Percentiles rank a stretch among this genome's conserved stretches.
phyloP scores from a whole-genome alignment of 176 grass and related monocot genomes.

The Lolium multiflorum region DNA sequence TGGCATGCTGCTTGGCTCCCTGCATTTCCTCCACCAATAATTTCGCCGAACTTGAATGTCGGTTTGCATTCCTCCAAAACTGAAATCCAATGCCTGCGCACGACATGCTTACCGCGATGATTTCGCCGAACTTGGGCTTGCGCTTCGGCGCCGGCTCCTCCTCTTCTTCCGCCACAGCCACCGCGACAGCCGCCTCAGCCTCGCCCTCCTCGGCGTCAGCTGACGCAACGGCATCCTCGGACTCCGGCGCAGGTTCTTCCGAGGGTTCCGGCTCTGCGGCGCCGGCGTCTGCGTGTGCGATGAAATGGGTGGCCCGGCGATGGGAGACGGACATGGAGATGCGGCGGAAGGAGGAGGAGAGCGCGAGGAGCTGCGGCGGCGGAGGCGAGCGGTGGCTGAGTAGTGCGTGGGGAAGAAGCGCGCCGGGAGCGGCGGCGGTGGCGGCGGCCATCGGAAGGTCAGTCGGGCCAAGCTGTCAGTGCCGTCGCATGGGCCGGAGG shows the following conservation, averaged over 20 bases:
- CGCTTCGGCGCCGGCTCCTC: constrained; percentile 51
- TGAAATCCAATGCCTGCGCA: background rate
- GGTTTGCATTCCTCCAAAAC: background rate
- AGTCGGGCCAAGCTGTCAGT: constrained; percentile 38
- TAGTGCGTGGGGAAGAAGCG: constrained; percentile 41
- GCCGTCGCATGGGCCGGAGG: constrained; percentile 46
- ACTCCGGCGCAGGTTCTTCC: constrained; percentile 17
- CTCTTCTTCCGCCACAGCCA: constrained; percentile 36
- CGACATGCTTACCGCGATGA: constrained; percentile 78
- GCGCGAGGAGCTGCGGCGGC: constrained; percentile 40
- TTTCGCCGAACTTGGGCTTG: constrained; percentile 84
- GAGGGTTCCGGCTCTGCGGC: constrained; percentile 39
- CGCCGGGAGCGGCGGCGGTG: constrained; percentile 43
- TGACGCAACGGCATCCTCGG: constrained; percentile 33
- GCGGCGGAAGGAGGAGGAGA: constrained; percentile 55
- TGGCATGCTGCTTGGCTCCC: background rate
- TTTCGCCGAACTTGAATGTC: background rate
- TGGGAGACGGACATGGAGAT: constrained; percentile 51
- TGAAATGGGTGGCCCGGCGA: constrained; percentile 47
- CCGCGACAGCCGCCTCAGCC: constrained; percentile 43
- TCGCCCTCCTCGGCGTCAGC: constrained; percentile 51
- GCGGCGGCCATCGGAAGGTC: constrained; percentile 53
- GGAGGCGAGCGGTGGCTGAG: constrained; percentile 41
- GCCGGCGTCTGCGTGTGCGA: constrained; percentile 48
- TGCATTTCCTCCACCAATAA: constrained; percentile 25